These are phyloP conservation scores for Sphaerobolus stellatus DNA, from an alignment of 1,284 basidiomycete species.

Conservation along the genomic window DNA sequence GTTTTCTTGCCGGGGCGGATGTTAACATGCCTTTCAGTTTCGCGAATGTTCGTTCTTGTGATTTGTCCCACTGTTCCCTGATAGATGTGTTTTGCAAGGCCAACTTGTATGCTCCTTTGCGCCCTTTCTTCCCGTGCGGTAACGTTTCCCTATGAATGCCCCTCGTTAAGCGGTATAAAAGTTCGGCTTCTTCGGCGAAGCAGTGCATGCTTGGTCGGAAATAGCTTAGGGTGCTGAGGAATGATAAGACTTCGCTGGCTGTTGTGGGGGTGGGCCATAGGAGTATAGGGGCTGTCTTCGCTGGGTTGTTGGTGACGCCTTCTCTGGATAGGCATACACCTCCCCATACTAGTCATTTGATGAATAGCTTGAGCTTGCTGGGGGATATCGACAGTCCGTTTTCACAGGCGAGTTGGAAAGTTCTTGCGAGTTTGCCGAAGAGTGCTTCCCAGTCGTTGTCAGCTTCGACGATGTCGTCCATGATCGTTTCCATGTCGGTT, in stretches of 20 bases:
- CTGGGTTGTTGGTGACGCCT: not conserved
- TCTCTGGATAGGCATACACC: conserved; percentile 2
- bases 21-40: no score
- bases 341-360: conserved; percentile 17
- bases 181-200: not conserved
- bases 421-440: not conserved
- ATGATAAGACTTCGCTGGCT: not conserved
- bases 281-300: not conserved
- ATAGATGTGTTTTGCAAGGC: no score
- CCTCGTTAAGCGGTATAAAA: no score
- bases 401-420: not conserved
- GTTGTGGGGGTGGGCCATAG: not conserved
- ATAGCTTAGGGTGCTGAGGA: not conserved
- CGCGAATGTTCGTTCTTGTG: no score
- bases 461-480: conserved; percentile 16
- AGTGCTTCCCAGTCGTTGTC: conserved; percentile 12
- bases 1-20: no score
- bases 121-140: no score
- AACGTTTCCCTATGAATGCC: no score
- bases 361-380: conserved; percentile 11
- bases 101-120: no score
- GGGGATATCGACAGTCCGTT: conserved; percentile 16
- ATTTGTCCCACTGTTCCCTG: no score
- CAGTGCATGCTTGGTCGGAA: not conserved
- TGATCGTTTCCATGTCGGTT: conserved; percentile 13